phyloP scores from a whole-genome alignment of 352 stramenopile genomes.

The Phytophthora ramorum region DNA sequence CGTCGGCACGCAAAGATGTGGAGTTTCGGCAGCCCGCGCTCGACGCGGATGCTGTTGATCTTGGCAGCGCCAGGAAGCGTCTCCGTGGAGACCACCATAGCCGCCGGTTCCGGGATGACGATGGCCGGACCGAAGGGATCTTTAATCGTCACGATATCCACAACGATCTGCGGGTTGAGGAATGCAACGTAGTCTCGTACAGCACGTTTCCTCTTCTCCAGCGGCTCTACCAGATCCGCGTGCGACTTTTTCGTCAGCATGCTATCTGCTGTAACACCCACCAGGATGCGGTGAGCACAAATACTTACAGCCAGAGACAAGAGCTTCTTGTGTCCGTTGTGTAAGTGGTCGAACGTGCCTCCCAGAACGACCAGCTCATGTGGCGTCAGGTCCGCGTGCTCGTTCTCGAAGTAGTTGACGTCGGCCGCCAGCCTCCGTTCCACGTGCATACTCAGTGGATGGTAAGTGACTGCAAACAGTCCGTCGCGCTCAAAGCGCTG shows the following conservation, averaged over 20 bases:
- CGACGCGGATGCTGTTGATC: constrained; percentile 82
- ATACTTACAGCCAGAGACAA: constrained; percentile 78
- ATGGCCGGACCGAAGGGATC: constrained; percentile 90
- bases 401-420: constrained; percentile 82
- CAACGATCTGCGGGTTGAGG: constrained; percentile 66
- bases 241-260: constrained; percentile 87
- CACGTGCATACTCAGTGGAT: constrained; percentile 64
- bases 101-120: constrained; percentile 65
- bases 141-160: constrained; percentile 80
- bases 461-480: constrained; percentile 67
- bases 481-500: constrained; percentile 66
- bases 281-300: constrained; percentile 53
- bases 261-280: constrained; percentile 81
- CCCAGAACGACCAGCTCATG: constrained; percentile 76
- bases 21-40: constrained; percentile 63
- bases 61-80: constrained; percentile 80
- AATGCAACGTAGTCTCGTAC: constrained; percentile 70
- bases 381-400: constrained; percentile 56
- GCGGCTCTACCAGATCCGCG: constrained; percentile 71
- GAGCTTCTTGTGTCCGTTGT: constrained; percentile 93
- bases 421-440: constrained; percentile 53
- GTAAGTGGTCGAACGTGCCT: constrained; percentile 92
- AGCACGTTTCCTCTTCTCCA: constrained; percentile 59
- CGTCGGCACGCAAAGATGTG: constrained; percentile 82
- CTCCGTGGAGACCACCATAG: constrained; percentile 89